Conservation (phyloP, 2,329 filamentous ascomycete species). For the Paraphoma chrysanthemicola region DNA sequence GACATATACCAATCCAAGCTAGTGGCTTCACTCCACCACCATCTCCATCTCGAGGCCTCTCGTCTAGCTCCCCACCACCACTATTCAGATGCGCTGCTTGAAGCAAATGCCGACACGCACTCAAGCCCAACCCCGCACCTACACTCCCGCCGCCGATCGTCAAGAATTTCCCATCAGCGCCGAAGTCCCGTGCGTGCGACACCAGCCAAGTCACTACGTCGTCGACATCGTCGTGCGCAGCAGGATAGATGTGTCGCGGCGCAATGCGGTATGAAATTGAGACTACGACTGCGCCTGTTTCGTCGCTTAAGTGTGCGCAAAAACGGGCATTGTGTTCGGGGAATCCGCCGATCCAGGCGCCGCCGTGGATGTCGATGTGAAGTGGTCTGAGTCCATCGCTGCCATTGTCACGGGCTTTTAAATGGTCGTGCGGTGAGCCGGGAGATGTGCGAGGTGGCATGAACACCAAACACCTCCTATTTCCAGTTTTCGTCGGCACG, state of each 20-base stretch:
- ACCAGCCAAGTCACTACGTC: constrained; percentile 52
- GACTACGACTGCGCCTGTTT: constrained; percentile 52
- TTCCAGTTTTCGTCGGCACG: constrained; percentile 45
- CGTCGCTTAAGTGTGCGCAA: constrained; percentile 42
- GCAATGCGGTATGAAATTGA: constrained; percentile 51
- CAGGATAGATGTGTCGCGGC: constrained; percentile 52
- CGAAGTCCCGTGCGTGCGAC: constrained; percentile 46
- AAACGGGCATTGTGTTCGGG: constrained; percentile 50
- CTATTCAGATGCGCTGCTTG: not conserved
- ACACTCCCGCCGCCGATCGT: constrained; percentile 56
- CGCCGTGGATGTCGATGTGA: constrained; percentile 55
- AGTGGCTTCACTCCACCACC: not conserved
- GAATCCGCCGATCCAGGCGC: constrained; percentile 54
- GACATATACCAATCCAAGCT: constrained; percentile 52
- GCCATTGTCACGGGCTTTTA: not conserved
- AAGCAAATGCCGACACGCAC: constrained; percentile 11
- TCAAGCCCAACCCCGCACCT: constrained; percentile 55
- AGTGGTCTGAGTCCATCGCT: constrained; percentile 44
- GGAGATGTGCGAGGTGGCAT: constrained; percentile 41
- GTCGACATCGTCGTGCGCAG: constrained; percentile 53
- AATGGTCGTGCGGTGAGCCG: too few species aligned
- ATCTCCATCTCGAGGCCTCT: not conserved
- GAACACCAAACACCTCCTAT: constrained; percentile 53
- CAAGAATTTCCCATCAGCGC: constrained; percentile 50
- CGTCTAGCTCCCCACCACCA: not conserved